Conservation (phyloP, 768 basidiomycete genomes). For the Boletus reticulatus region DNA sequence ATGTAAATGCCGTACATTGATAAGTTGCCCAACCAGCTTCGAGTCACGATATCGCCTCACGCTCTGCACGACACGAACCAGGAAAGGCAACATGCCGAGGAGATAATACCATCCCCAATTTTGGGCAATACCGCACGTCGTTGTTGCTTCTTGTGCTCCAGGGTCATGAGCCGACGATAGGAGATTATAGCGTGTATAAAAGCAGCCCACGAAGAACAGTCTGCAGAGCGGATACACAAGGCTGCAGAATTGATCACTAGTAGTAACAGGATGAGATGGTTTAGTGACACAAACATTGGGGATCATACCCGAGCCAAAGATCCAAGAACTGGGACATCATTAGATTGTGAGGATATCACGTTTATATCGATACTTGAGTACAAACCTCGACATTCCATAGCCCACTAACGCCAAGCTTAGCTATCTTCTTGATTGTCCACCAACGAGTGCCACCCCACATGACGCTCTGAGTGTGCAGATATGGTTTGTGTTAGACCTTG, state of each 20-base stretch:
- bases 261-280: slow-evolving; percentile 4
- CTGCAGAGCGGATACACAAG: slow-evolving; percentile 73
- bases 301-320: slow-evolving; percentile 82
- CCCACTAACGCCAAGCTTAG: slow-evolving; percentile 67
- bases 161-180: slow-evolving; percentile 11
- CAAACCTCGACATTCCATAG: slow-evolving; percentile 69
- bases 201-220: slow-evolving; percentile 71
- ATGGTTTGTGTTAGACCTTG: background rate
- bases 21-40: slow-evolving; percentile 66
- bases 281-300: background rate
- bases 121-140: slow-evolving; percentile 36
- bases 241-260: slow-evolving; percentile 81
- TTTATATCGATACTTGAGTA: background rate
- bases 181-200: slow-evolving; percentile 43
- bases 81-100: slow-evolving; percentile 63
- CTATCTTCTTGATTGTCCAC: slow-evolving; percentile 73
- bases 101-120: slow-evolving; percentile 65
- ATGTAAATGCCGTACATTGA: slow-evolving; percentile 64
- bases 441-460: slow-evolving; percentile 45
- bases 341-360: background rate
- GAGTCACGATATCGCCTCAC: slow-evolving; percentile 87
- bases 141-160: slow-evolving; percentile 47
- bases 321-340: slow-evolving; percentile 59
- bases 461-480: slow-evolving; percentile 45
- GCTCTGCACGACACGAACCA: slow-evolving; percentile 82